A percentile compares a stretch with the other conserved stretches of the same genome.
These are phyloP conservation scores for Diaporthe longicolla DNA, from an alignment of 2,329 filamentous ascomycete species.

Conservation along the genomic window DNA sequence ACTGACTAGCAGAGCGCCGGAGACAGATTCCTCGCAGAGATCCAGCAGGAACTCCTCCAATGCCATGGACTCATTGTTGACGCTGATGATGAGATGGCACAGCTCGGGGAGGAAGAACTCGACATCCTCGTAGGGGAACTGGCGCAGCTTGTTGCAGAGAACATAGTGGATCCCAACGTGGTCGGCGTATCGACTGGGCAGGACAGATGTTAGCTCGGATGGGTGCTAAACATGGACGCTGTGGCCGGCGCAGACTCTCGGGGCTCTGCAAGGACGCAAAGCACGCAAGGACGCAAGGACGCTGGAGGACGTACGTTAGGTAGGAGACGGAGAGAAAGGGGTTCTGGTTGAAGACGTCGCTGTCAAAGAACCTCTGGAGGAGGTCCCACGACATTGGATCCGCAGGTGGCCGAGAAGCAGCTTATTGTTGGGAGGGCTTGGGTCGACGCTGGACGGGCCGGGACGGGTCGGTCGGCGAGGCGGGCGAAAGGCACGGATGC, in stretches of 20 bases:
- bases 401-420: slow-evolving; percentile 44
- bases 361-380: slow-evolving; percentile 91
- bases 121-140: slow-evolving; percentile 91
- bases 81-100: slow-evolving; percentile 89
- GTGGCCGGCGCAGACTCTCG: slow-evolving; percentile 20
- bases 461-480: background rate
- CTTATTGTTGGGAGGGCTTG: slow-evolving; percentile 36
- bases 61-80: slow-evolving; percentile 93
- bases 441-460: slow-evolving; percentile 40
- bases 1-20: slow-evolving; percentile 83
- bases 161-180: slow-evolving; percentile 93
- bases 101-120: slow-evolving; percentile 92
- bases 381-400: slow-evolving; percentile 84
- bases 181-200: slow-evolving; percentile 83
- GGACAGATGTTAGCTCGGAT: slow-evolving; percentile 34
- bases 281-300: slow-evolving; percentile 44
- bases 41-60: slow-evolving; percentile 90
- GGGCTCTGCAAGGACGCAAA: slow-evolving; percentile 41
- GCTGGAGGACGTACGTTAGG: slow-evolving; percentile 76
- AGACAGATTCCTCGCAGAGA: slow-evolving; percentile 89
- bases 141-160: slow-evolving; percentile 88
- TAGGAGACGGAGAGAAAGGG: slow-evolving; percentile 91
- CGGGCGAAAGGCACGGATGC: slow-evolving; percentile 22
- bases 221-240: slow-evolving; percentile 37
- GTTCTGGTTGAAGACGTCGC: slow-evolving; percentile 93